Conservation (phyloP, 2,329 filamentous ascomycete genomes). For the Colletotrichum shisoi region DNA sequence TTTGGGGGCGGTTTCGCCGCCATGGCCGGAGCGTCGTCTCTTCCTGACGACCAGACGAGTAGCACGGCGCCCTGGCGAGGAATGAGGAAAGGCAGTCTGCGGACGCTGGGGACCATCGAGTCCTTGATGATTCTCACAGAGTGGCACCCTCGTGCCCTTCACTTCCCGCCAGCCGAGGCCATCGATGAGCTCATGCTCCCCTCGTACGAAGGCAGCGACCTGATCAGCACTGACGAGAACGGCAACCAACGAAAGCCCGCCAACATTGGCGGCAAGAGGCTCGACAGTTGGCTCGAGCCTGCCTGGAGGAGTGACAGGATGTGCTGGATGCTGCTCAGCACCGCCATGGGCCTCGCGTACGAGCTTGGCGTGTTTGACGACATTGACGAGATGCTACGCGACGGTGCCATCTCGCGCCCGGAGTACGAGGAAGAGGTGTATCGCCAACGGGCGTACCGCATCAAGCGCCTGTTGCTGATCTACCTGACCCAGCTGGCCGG, state of each 20-base stretch:
- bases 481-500: constrained; percentile 95
- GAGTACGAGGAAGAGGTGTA: constrained; percentile 79
- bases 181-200: constrained; percentile 74
- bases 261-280: constrained; percentile 80
- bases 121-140: constrained; percentile 93
- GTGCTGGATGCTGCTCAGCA: constrained; percentile 97
- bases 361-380: constrained; percentile 96
- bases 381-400: constrained; percentile 73
- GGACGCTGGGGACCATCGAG: constrained; percentile 92
- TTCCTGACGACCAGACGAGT: constrained; percentile 64
- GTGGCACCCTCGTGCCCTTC: constrained; percentile 93
- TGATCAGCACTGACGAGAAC: constrained; percentile 55
- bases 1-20: constrained; percentile 80
- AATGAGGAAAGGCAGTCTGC: constrained; percentile 77
- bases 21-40: constrained; percentile 33
- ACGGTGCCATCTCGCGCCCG: constrained; percentile 66
- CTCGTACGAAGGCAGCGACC: constrained; percentile 60
- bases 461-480: constrained; percentile 85
- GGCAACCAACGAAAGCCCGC: constrained; percentile 55
- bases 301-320: constrained; percentile 94
- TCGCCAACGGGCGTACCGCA: constrained; percentile 78
- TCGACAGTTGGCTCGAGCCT: constrained; percentile 95
- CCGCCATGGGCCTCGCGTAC: constrained; percentile 86
- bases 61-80: constrained; percentile 75
- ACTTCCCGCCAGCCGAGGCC: constrained; percentile 86